phyloP scores from a whole-genome alignment of 257 asterid species.

The Gentiana macrophylla region DNA sequence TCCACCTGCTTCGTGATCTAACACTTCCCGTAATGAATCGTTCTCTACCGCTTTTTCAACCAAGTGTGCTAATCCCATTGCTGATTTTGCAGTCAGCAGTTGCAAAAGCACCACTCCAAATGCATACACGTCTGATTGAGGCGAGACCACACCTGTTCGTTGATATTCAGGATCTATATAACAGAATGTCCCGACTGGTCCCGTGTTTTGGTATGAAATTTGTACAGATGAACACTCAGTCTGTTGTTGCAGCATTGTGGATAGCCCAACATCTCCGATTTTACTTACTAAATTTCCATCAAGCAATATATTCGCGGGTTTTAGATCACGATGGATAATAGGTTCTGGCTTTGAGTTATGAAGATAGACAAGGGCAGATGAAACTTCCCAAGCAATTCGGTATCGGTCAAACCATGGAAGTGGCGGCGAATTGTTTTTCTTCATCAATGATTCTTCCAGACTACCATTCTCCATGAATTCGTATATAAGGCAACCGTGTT shows the following conservation, averaged over 20 bases:
- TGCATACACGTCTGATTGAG: constrained; percentile 70
- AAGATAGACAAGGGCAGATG: constrained; percentile 75
- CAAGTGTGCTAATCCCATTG: constrained; percentile 45
- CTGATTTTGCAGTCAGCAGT: constrained; percentile 65
- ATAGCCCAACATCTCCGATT: constrained; percentile 83
- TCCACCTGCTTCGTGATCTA: constrained; percentile 50
- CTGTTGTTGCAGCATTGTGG: constrained; percentile 40
- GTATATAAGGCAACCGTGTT: constrained; percentile 62
- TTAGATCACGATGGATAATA: constrained; percentile 81
- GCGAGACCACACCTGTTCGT: constrained; percentile 57
- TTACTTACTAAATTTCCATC: constrained; percentile 68
- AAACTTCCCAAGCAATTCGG: constrained; percentile 84
- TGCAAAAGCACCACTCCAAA: constrained; percentile 71
- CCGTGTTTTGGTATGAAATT: constrained; percentile 26
- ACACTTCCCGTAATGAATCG: constrained; percentile 21
- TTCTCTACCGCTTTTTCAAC: constrained; percentile 55
- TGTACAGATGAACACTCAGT: constrained; percentile 15
- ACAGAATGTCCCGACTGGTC: constrained; percentile 63
- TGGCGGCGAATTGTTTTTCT: constrained; percentile 45
- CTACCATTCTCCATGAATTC: constrained; percentile 92
- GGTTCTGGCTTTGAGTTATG: constrained; percentile 62
- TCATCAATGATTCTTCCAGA: constrained; percentile 57
- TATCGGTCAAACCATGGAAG: constrained; percentile 66
- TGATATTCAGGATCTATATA: constrained; percentile 92
- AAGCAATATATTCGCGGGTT: constrained; percentile 85